Conservation (phyloP, 2,329 filamentous ascomycete species). For the Leptosphaerulina australis region DNA sequence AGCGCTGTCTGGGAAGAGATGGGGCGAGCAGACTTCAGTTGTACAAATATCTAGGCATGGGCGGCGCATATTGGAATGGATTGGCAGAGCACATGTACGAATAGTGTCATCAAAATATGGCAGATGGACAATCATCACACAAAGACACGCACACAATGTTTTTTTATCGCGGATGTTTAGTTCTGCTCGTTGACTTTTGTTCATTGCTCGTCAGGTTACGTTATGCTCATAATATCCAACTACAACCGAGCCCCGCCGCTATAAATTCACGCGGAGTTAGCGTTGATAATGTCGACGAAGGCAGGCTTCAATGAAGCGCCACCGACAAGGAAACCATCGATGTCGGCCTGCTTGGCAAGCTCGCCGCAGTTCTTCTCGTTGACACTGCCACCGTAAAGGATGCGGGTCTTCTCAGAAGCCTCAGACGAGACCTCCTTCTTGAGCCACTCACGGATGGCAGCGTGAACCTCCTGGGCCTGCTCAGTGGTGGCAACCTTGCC, state of each 20-base stretch:
- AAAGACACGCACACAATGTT: neutral
- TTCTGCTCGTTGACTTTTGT: slow-evolving; percentile 7
- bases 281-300: slow-evolving; percentile 76
- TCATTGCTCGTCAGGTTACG: slow-evolving; percentile 16
- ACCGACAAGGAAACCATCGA: slow-evolving; percentile 97
- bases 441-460: slow-evolving; percentile 89
- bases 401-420: slow-evolving; percentile 83
- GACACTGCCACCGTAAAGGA: slow-evolving; percentile 96
- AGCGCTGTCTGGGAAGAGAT: slow-evolving; percentile 4
- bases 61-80: slow-evolving; percentile 25
- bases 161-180: neutral
- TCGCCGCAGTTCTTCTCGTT: slow-evolving; percentile 98
- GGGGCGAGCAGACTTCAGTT: neutral
- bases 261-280: slow-evolving; percentile 52
- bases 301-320: slow-evolving; percentile 97
- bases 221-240: slow-evolving; percentile 12
- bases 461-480: slow-evolving; percentile 58
- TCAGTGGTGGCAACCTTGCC: slow-evolving; percentile 61
- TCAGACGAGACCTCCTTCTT: slow-evolving; percentile 73
- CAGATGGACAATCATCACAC: slow-evolving; percentile 6
- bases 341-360: slow-evolving; percentile 88
- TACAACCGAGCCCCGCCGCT: slow-evolving; percentile 49
- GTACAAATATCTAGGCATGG: slow-evolving; percentile 25
- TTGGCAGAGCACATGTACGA: slow-evolving; percentile 34
- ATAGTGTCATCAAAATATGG: slow-evolving; percentile 22